phyloP scores from a whole-genome alignment of 306 rosid genomes.

The Lathyrus tuberosus region DNA sequence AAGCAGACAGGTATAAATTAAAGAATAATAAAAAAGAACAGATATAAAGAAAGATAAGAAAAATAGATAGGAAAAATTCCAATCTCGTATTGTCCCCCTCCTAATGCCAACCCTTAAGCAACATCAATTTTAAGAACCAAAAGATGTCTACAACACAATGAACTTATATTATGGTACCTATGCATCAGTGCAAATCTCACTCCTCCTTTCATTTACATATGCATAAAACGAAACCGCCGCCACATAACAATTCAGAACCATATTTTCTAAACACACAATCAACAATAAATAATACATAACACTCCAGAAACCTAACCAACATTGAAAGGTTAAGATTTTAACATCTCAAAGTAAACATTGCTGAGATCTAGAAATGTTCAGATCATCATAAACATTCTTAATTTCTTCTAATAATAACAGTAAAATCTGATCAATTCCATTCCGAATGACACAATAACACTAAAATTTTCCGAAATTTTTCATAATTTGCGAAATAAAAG shows the following conservation, averaged over 20 bases:
- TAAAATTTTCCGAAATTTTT: background rate
- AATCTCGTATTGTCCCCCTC: background rate
- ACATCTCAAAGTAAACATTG: constrained; percentile 16
- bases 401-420: background rate
- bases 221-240: background rate
- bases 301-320: constrained; percentile 3
- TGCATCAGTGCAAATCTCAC: background rate
- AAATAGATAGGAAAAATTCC: background rate
- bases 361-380: background rate
- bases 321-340: background rate
- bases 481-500: background rate
- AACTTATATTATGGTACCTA: background rate
- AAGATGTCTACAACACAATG: background rate
- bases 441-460: background rate
- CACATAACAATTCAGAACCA: background rate
- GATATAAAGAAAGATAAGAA: too few relatives aligned
- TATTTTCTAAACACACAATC: background rate
- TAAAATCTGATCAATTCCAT: background rate
- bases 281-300: background rate
- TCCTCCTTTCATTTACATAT: background rate
- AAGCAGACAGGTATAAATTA: background rate
- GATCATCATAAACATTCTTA: constrained; percentile 18
- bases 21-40: background rate
- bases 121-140: background rate
- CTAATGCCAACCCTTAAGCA: constrained; percentile 7